Evolutionary conservation across 2,329 filamentous ascomycete genomes (phyloP).

Genomic region (Rutstroemia sydowiana): DNA sequence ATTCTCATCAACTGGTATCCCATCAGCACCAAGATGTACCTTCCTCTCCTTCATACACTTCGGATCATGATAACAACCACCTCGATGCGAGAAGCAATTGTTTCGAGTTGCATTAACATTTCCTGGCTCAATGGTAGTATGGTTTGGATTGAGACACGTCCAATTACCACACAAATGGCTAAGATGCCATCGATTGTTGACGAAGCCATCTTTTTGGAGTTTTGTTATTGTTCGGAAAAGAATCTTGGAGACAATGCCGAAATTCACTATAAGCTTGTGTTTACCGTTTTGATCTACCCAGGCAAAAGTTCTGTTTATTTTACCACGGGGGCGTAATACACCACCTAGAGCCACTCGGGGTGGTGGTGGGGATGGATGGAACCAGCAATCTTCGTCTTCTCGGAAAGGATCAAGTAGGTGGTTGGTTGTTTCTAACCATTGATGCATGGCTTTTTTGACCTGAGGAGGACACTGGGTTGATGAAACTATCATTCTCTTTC

Average conservation of each 20-base stretch:
- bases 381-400: conserved; percentile 20
- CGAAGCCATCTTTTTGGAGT: conserved; percentile 24
- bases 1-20: background rate
- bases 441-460: conserved; percentile 16
- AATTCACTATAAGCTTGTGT: conserved; percentile 21
- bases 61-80: conserved; percentile 22
- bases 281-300: conserved; percentile 11
- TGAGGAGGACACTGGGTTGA: conserved; percentile 6
- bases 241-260: conserved; percentile 21
- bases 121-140: conserved; percentile 25
- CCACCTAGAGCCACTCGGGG: conserved; percentile 8
- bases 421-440: conserved; percentile 16
- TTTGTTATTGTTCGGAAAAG: conserved; percentile 18
- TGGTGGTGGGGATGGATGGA: conserved; percentile 21
- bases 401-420: conserved; percentile 15
- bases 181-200: conserved; percentile 25
- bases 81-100: conserved; percentile 23
- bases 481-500: conserved; percentile 12
- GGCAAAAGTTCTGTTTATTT: conserved; percentile 16
- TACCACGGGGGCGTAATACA: background rate
- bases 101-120: conserved; percentile 23
- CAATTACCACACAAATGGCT: conserved; percentile 31
- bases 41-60: conserved; percentile 25
- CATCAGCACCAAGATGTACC: conserved; percentile 17
- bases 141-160: conserved; percentile 27